Percentiles rank a stretch among this genome's conserved stretches.
Conservation (phyloP, 352 stramenopile species). For the Thraustotheca clavata region DNA sequence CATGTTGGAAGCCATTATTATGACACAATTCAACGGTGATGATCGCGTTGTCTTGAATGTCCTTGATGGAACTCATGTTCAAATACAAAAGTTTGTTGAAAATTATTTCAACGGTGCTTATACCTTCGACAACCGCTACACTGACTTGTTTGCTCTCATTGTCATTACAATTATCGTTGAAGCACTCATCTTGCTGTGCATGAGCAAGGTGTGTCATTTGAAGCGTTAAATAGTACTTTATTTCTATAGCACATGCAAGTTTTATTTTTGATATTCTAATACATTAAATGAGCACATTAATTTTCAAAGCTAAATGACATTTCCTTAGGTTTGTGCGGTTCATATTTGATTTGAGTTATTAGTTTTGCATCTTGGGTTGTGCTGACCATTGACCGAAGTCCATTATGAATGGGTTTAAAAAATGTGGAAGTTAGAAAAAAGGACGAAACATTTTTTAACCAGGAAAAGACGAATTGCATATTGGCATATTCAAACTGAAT, state of each 20-base stretch:
- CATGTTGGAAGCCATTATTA: conserved; percentile 13
- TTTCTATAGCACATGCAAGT: background rate
- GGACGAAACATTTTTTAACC: background rate
- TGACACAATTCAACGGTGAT: conserved; percentile 12
- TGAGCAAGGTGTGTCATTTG: background rate
- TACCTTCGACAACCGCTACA: background rate
- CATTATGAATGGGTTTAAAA: background rate
- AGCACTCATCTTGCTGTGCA: background rate
- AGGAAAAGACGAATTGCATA: background rate
- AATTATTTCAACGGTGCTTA: conserved; percentile 10
- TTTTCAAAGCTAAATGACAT: background rate
- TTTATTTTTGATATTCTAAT: background rate
- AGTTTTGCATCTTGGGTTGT: background rate
- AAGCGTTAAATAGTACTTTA: background rate
- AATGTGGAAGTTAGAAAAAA: background rate
- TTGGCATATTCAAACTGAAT: background rate
- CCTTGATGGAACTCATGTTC: background rate
- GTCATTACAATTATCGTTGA: conserved; percentile 1
- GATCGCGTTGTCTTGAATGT: background rate
- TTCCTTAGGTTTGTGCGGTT: background rate
- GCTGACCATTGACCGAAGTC: background rate
- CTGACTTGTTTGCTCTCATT: conserved; percentile 3
- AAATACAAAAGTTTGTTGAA: background rate
- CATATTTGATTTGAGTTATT: background rate
- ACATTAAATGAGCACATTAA: background rate